Base-by-base conservation (phyloP, 208 protist genomes). In the Trypanosoma mega region DNA sequence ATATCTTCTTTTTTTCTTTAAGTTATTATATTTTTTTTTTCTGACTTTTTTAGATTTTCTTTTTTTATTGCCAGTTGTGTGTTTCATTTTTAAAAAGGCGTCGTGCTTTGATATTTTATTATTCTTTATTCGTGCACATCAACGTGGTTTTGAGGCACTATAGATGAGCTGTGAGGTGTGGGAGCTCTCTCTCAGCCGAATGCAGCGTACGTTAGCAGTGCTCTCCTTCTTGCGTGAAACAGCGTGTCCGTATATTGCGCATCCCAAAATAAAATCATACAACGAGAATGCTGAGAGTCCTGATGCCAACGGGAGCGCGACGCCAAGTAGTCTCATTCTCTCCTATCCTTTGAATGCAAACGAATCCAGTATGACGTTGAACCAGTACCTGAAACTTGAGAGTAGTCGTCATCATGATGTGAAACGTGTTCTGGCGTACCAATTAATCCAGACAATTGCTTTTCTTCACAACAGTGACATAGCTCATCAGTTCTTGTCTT, bases 401-500 rank as follows among this genome's bases (percentile, higher is more conserved):
- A 21, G 20, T 1, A 41, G 43, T 30, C 55, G 43, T 51, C 29
- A 14, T 23, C 18, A 49, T 30, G 56, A 64, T 44, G 47, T 72
- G n/a, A 62, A 60, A n/a, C 47, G 53, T 6, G 2, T 9, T 39
- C 59, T 72, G 30, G 41, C 65, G 1, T 63, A 72, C 30, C 65
- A 72, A 41, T 49, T 72, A 29, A 41, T 72, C 6, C 57, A 72
- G 18, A 52, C 57, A 33, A 49, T 72, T 41, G 54, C 55, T 3
- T 55, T 44, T 47, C 59, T 74, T 53, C 67, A 74, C 51, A 27
- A 16, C 0, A 53, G 48, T 39, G 52, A 47, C 9, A 47, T 67
- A 16, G 27, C 41, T n/a, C 59, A 74, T 29, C 59, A 74, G 33
- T 68, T 74, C 52, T 52, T 74, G 2, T 74, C 60, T 18, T 74